Base-by-base conservation (phyloP, 2,329 filamentous ascomycete species). In the Fusarium sp. region DNA sequence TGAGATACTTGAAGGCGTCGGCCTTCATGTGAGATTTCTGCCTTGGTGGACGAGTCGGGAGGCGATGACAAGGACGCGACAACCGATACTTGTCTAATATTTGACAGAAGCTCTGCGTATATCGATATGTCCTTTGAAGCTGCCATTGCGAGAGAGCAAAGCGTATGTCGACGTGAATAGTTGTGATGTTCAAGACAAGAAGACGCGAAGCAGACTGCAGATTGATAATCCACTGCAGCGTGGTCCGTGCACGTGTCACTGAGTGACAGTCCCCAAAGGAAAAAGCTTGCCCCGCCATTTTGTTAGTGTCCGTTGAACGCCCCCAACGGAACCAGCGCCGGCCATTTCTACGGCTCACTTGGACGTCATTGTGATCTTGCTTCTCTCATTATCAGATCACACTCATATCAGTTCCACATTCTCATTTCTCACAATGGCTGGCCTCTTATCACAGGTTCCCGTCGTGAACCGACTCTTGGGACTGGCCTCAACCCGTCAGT, bases 31-130 rank as follows among this genome's bases (percentile, higher is more conserved):
- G 86, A 82, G 45, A 91, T 72, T 15, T 81, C 81, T 30, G 84
- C 85, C 54, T 76, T 79, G 22, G 87, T 90, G n/a, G 81, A 82
- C 27, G 81, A 66, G 61, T 85, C 83, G 54, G 81, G 81, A 6
- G 84, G 81, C 14, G 86, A 84, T 4, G 85, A 82, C 2, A 92
- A 82, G 4, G 86, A 85, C 8, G 86, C 89, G 60, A 86, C 87
- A 25, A 92, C 82, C 6, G 90, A 91, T 43, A 93, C 85, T 78
- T 92, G 90, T 47, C 88, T 86, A 73, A 93, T 91, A 69, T 92
- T 92, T 32, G 87, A 84, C 4, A 93, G 86, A 2, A 92, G 85
- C 81, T 93, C 91, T 6, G 91, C 90, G 78, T 93, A 92, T 25
- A 93, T 85, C 2, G 81, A 76, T 22, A 84, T 74, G n/a, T 73